These are phyloP conservation scores for Pyronema omphalodes DNA, from an alignment of 495 filamentous ascomycete species.

Conservation along the genomic window DNA sequence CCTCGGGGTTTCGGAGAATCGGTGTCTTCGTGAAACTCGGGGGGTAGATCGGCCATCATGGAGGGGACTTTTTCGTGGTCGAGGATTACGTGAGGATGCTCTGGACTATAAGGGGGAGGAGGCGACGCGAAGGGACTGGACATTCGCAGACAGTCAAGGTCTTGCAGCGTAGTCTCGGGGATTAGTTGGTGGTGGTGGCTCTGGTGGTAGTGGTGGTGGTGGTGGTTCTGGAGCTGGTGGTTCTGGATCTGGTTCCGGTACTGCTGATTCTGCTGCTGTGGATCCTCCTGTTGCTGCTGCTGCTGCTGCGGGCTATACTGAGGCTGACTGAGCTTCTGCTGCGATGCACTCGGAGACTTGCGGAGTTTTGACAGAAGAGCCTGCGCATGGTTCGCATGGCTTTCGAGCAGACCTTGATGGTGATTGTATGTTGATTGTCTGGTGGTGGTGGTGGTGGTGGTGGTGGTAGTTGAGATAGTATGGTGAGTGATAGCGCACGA, in stretches of 20 bases:
- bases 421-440: too few species aligned
- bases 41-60: neutral
- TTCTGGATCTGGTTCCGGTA: too few species aligned
- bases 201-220: too few species aligned
- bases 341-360: constrained; percentile 16
- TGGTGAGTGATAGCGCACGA: too few species aligned
- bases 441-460: constrained; percentile 11
- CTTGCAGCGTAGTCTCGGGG: neutral
- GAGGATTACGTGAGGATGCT: constrained; percentile 21
- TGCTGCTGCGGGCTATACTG: too few species aligned
- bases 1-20: constrained; percentile 18
- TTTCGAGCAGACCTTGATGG: constrained; percentile 12
- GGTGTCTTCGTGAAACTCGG: neutral
- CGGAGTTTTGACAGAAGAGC: constrained; percentile 23
- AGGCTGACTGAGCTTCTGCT: neutral
- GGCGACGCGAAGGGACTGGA: constrained; percentile 22
- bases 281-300: too few species aligned
- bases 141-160: constrained; percentile 4
- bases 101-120: constrained; percentile 19
- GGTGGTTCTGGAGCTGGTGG: neutral
- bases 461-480: neutral
- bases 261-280: too few species aligned
- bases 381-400: constrained; percentile 22
- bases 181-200: too few species aligned
- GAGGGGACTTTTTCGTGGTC: constrained; percentile 22